Evolutionary conservation across 2,329 filamentous ascomycete genomes (phyloP).

Genomic region (Capronia epimyces): DNA sequence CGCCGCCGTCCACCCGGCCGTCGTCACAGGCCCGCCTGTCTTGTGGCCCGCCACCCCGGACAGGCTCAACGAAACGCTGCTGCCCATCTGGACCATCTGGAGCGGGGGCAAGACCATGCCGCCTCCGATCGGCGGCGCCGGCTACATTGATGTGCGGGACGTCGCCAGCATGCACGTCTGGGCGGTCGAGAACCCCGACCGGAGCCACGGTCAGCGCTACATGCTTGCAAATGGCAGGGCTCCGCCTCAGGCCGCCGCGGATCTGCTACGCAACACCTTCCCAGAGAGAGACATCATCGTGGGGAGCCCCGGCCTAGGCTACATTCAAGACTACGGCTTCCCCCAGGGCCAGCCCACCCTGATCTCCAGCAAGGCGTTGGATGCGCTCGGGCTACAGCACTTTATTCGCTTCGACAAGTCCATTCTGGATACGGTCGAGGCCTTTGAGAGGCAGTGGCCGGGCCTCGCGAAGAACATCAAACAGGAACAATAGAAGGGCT

Average conservation of each 20-base stretch:
- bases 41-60: conserved; percentile 20
- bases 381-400: conserved; percentile 22
- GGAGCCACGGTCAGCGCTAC: conserved; percentile 25
- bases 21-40: conserved; percentile 29
- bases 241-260: conserved; percentile 28
- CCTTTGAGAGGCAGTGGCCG: conserved; percentile 26
- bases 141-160: conserved; percentile 30
- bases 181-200: conserved; percentile 24
- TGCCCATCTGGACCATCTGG: conserved; percentile 28
- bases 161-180: conserved; percentile 28
- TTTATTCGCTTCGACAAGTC: conserved; percentile 25
- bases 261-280: conserved; percentile 22
- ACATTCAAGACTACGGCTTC: conserved; percentile 20
- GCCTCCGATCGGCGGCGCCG: conserved; percentile 25
- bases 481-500: not conserved
- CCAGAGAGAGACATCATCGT: conserved; percentile 23
- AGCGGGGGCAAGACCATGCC: conserved; percentile 19
- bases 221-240: conserved; percentile 26
- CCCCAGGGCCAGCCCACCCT: conserved; percentile 14
- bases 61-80: conserved; percentile 27
- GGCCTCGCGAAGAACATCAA: conserved; percentile 18
- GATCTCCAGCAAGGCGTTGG: conserved; percentile 21
- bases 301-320: conserved; percentile 23
- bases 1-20: conserved; percentile 25
- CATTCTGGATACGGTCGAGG: conserved; percentile 26